phyloP scores from a whole-genome alignment of 2,329 filamentous ascomycete genomes.

The Beauveria sp. region DNA sequence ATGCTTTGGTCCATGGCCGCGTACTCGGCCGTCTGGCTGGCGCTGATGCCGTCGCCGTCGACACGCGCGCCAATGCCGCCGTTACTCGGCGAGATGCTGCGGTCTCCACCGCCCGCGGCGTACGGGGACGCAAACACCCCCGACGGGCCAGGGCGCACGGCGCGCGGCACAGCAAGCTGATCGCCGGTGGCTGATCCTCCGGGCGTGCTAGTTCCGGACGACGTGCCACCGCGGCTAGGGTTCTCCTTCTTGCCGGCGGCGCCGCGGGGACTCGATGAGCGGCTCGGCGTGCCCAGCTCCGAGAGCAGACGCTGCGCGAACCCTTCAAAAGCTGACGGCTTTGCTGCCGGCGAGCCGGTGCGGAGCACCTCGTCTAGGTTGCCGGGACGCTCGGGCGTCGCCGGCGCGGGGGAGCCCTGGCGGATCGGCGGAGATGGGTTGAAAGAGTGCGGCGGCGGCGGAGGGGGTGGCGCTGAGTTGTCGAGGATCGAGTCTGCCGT shows the following conservation, averaged over 20 bases:
- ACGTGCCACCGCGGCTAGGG: constrained; percentile 19
- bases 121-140: not conserved
- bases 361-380: constrained; percentile 37
- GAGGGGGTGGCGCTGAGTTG: constrained; percentile 21
- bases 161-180: constrained; percentile 20
- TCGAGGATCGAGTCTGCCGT: constrained; percentile 44
- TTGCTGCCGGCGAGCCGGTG: constrained; percentile 43
- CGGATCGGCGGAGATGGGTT: constrained; percentile 13
- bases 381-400: constrained; percentile 31
- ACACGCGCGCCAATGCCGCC: constrained; percentile 21
- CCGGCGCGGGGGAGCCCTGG: constrained; percentile 23
- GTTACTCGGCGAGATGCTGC: constrained; percentile 36
- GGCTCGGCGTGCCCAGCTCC: constrained; percentile 48
- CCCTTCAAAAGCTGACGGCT: constrained; percentile 49
- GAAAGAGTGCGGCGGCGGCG: not conserved
- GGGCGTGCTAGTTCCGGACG: constrained; percentile 25
- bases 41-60: constrained; percentile 27
- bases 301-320: constrained; percentile 56
- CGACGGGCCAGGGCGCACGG: constrained; percentile 24
- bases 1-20: constrained; percentile 58
- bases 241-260: constrained; percentile 35
- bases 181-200: constrained; percentile 19
- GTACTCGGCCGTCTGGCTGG: constrained; percentile 51
- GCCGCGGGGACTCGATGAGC: constrained; percentile 38
- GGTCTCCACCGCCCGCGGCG: constrained; percentile 14